Evolutionary conservation across 495 filamentous ascomycete species (phyloP).

Genomic region (Neurospora sp.): DNA sequence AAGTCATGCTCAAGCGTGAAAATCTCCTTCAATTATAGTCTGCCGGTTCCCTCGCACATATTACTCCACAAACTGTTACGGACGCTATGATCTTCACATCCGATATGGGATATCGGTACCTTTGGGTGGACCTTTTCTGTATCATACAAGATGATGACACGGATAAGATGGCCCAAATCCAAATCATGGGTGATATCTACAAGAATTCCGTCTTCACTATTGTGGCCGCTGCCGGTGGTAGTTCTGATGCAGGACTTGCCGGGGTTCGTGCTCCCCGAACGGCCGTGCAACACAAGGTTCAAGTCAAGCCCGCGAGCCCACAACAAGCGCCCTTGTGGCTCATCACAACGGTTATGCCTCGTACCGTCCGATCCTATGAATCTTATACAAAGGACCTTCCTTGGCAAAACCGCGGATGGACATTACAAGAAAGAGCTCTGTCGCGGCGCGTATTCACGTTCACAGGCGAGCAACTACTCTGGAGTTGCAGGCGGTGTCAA

Average conservation of each 20-base stretch:
- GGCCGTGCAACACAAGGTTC: background rate
- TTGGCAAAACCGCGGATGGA: constrained; percentile 12
- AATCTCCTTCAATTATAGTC: background rate
- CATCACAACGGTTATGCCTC: background rate
- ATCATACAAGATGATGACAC: constrained; percentile 22
- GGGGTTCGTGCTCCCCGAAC: background rate
- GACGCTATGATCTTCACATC: constrained; percentile 17
- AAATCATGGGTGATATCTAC: constrained; percentile 28
- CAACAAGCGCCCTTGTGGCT: background rate
- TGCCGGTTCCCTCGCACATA: background rate
- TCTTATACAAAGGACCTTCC: too few species aligned
- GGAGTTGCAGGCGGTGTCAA: background rate
- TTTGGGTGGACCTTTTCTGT: constrained; percentile 30
- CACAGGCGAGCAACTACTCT: background rate
- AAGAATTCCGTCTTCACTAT: constrained; percentile 21
- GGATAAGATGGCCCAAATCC: constrained; percentile 19
- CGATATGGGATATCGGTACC: constrained; percentile 10
- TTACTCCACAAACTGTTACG: constrained; percentile 14
- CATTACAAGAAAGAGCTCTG: constrained; percentile 17
- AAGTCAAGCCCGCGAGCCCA: background rate
- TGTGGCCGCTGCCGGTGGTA: constrained; percentile 6
- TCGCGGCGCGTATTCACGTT: background rate
- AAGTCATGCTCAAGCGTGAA: background rate
- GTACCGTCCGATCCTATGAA: too few species aligned
- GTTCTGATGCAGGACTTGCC: background rate